These are phyloP conservation scores for Coemansia sp. DNA, from an alignment of 192 early-diverging fungal genomes.

Conservation along the genomic window DNA sequence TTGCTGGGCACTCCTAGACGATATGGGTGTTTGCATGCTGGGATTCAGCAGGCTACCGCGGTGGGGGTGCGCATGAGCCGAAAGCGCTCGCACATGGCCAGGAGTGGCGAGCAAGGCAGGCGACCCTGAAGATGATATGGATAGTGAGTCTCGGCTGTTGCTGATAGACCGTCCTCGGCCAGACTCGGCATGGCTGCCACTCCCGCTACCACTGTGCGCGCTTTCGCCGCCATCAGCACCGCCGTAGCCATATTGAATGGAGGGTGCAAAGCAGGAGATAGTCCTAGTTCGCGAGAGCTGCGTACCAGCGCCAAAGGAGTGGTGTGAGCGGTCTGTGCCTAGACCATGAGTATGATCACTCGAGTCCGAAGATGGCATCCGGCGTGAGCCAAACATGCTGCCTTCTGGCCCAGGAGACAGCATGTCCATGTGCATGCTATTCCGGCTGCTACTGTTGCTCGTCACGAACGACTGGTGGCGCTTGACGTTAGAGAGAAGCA, in stretches of 20 bases:
- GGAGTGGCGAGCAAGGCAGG: not conserved
- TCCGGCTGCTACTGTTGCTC: conserved; percentile 1
- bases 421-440: conserved; percentile 1
- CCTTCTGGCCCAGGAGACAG: not conserved
- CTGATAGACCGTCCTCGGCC: not conserved
- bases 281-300: conserved; percentile 9
- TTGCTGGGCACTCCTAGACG: not conserved
- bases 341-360: not conserved
- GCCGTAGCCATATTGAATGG: not conserved
- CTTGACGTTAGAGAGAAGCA: not conserved
- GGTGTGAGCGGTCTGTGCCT: not conserved
- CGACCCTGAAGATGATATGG: not conserved
- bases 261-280: not conserved
- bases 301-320: not conserved
- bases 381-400: not conserved
- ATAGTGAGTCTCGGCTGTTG: conserved; percentile 3
- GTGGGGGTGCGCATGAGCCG: conserved; percentile 8
- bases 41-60: conserved; percentile 45
- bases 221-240: not conserved
- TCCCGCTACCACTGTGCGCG: not conserved
- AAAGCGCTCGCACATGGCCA: not conserved
- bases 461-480: not conserved
- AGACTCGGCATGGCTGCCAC: not conserved
- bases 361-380: not conserved
- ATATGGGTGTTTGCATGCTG: not conserved